Evolutionary conservation across 257 asterid genomes (phyloP).

Genomic region (Nicotiana attenuata): DNA sequence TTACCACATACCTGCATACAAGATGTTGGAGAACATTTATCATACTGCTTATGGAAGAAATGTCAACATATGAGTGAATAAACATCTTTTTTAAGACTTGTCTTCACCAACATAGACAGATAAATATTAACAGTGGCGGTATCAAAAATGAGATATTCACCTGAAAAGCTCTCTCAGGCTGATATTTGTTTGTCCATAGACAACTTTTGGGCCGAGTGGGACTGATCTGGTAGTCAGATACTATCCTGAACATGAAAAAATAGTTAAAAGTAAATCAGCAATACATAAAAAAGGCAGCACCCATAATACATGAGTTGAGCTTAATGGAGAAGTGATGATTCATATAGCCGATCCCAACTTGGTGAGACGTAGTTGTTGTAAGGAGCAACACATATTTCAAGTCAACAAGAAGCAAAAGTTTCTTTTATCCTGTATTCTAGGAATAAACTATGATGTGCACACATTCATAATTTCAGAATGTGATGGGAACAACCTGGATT

Average conservation of each 20-base stretch:
- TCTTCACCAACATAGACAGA: slow-evolving; percentile 5
- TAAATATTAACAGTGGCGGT: not conserved
- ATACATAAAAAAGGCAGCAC: not conserved
- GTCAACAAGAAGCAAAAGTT: not conserved
- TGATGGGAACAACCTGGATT: not conserved
- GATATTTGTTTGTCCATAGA: slow-evolving; percentile 90
- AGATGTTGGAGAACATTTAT: slow-evolving; percentile 15
- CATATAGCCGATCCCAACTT: too few species aligned
- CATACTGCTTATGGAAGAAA: not conserved
- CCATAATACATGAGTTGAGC: not conserved
- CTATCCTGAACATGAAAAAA: slow-evolving; percentile 35
- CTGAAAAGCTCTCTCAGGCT: slow-evolving; percentile 75
- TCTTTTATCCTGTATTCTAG: not conserved
- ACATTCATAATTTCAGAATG: not conserved
- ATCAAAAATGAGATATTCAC: slow-evolving; percentile 29
- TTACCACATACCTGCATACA: slow-evolving; percentile 82
- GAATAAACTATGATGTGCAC: not conserved
- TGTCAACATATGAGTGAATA: not conserved
- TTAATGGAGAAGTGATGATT: too few species aligned
- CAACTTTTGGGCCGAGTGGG: slow-evolving; percentile 43
- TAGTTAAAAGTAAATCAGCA: not conserved
- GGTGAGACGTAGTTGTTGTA: not conserved
- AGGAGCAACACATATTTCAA: slow-evolving; percentile 6
- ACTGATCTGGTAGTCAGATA: slow-evolving; percentile 42
- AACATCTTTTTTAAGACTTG: not conserved